Percentiles rank a stretch among this genome's conserved stretches.
Conservation (phyloP, 495 filamentous ascomycete species). For the Podospora conica region DNA sequence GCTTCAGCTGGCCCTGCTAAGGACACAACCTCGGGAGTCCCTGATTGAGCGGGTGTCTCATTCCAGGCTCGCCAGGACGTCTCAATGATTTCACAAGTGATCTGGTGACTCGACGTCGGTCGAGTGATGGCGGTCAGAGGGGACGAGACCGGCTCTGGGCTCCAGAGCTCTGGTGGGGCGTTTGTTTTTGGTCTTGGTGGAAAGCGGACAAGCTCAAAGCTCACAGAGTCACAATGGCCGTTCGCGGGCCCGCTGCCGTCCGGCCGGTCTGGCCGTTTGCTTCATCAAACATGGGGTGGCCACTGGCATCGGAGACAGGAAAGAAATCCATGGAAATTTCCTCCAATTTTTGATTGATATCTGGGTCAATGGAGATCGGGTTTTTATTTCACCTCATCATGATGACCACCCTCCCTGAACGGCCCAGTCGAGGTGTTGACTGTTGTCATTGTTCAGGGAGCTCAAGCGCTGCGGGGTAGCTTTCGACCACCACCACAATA, state of each 20-base stretch:
- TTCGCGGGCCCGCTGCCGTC: too few relatives aligned
- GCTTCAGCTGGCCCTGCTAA: conserved; percentile 2
- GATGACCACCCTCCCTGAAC: not conserved
- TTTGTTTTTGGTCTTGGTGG: not conserved
- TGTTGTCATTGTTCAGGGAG: not conserved
- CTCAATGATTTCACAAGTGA: too few relatives aligned
- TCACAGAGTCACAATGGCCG: too few relatives aligned
- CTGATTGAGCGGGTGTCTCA: not conserved
- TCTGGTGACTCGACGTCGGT: not conserved
- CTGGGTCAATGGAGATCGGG: not conserved
- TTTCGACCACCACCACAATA: not conserved
- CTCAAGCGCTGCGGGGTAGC: not conserved
- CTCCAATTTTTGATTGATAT: not conserved
- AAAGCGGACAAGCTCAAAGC: not conserved
- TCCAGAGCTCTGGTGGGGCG: conserved; percentile 7
- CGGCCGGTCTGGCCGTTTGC: not conserved
- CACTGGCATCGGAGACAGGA: too few relatives aligned
- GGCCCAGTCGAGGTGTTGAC: not conserved
- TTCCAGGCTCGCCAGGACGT: conserved; percentile 7
- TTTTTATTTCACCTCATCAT: not conserved
- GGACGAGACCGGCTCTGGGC: not conserved
- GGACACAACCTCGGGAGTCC: conserved; percentile 8
- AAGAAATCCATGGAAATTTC: not conserved
- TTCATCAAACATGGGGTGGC: too few relatives aligned
- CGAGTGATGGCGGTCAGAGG: not conserved